Percentiles rank a stretch among this genome's conserved stretches.
Evolutionary conservation across 2,329 filamentous ascomycete species (phyloP).

Genomic region (Fusarium nisikadoi): DNA sequence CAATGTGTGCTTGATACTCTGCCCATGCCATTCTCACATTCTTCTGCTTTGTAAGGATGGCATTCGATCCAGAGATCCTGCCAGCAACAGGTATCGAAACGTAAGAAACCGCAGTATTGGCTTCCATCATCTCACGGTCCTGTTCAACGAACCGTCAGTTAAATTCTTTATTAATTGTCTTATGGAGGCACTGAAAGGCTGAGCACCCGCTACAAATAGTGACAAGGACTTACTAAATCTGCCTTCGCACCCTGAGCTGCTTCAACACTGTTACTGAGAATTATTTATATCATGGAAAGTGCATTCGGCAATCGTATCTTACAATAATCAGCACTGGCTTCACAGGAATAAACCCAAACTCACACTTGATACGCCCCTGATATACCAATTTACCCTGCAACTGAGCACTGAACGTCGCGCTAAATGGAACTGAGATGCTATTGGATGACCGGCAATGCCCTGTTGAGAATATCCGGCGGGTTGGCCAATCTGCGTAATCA

Average conservation of each 20-base stretch:
- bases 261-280: background rate
- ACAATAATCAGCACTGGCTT: no score
- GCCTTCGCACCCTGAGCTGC: accelerated
- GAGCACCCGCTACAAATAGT: accelerated
- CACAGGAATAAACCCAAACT: no score
- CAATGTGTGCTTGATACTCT: accelerated
- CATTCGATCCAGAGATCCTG: accelerated
- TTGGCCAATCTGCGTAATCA: background rate
- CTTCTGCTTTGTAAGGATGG: accelerated
- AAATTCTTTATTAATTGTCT: accelerated
- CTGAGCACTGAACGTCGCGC: accelerated
- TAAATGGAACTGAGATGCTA: background rate
- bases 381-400: no score
- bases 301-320: background rate
- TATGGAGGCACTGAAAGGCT: accelerated
- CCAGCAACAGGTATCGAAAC: accelerated
- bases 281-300: background rate
- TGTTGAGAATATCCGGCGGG: background rate
- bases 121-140: accelerated
- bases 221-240: background rate
- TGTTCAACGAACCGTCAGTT: accelerated
- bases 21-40: accelerated
- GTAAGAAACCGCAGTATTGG: accelerated
- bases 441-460: background rate
- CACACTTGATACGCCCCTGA: no score